Base-by-base conservation (phyloP, 495 filamentous ascomycete species). In the Aspergillus coremiiformis region DNA sequence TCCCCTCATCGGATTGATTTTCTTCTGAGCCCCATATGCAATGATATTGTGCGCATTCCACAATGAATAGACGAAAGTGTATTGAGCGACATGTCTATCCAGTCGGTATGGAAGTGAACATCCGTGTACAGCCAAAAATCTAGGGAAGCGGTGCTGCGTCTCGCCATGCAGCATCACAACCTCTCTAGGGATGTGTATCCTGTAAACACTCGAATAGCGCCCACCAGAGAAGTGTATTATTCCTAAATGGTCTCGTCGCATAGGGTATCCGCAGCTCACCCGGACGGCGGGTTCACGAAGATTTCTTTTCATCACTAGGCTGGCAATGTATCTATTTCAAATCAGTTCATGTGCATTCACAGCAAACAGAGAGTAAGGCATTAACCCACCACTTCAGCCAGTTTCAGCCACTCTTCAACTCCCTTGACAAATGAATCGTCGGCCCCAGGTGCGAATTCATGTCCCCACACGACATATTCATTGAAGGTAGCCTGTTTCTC, bases 391-490 rank as follows among this genome's bases (percentile, higher is more conserved):
- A 70, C 71, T 56, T 84, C 83, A 20, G 90, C 84, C 66, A 95
- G 81, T 1, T 67, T 73, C 57, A 96, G 67, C 92, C 91, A 96
- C 67, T 97, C 92, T 63, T 86, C 81, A 53, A 94, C 72, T 0
- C 77, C 76, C 23, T 83, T 79, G 10, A 80, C 83, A 62, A 88
- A 91, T 1, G 74, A 62, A 63, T 88, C 85, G 56, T 87, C 86
- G 9, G 81, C 74, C 17, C 83, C 77, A 21, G 86, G 85, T 39
- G 79, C 56, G 46, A 78, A 75, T 51, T 90, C 86, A 68, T 96
- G 93, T 0, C 78, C 86, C 92, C 92, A 97, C 20, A 96, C 77
- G 12, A 89, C 66, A 39, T 95, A 61, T 19, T 87, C 77, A 12
- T 90, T 81, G 65, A 97, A 96, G n/a, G 75, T 70, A 3, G 73